These are phyloP conservation scores for Erigeron canadensis DNA, from an alignment of 129 eudicot genomes.

Conservation along the genomic window DNA sequence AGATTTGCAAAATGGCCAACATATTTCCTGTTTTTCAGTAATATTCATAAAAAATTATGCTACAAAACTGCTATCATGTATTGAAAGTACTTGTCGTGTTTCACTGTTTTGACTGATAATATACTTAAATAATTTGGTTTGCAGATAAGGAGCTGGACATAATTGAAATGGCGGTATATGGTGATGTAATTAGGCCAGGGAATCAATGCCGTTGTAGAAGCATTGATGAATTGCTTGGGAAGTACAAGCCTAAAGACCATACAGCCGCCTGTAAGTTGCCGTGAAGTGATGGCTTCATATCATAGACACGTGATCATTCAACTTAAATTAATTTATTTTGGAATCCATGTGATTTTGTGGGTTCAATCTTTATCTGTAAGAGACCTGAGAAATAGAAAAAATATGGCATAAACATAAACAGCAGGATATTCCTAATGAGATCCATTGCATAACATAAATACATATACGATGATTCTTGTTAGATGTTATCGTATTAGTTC, in stretches of 20 bases:
- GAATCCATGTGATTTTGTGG: not conserved
- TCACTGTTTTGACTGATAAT: not conserved
- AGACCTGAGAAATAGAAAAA: not conserved
- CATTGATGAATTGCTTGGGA: slow-evolving; percentile 80
- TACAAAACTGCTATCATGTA: not conserved
- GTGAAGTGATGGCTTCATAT: slow-evolving; percentile 17
- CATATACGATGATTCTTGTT: too few relatives aligned
- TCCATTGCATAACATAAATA: not conserved
- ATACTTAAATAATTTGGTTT: slow-evolving; percentile 12
- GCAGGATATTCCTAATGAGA: not conserved
- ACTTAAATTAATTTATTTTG: not conserved
- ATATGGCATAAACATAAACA: not conserved
- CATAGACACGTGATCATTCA: not conserved
- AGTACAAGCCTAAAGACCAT: slow-evolving; percentile 66
- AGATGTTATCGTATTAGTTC: too few relatives aligned
- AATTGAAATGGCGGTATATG: slow-evolving; percentile 97
- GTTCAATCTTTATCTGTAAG: not conserved
- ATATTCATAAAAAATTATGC: not conserved
- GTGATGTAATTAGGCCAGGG: slow-evolving; percentile 94
- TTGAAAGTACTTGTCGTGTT: not conserved
- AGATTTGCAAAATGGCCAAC: slow-evolving; percentile 4
- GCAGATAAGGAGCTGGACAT: slow-evolving; percentile 91
- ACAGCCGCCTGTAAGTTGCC: slow-evolving; percentile 78
- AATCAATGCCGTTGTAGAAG: slow-evolving; percentile 91
- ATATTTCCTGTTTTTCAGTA: not conserved